A percentile compares a stretch with the other conserved stretches of the same genome.
Conservation (phyloP, 345 rosid species). For the Tarenaya hassleriana region DNA sequence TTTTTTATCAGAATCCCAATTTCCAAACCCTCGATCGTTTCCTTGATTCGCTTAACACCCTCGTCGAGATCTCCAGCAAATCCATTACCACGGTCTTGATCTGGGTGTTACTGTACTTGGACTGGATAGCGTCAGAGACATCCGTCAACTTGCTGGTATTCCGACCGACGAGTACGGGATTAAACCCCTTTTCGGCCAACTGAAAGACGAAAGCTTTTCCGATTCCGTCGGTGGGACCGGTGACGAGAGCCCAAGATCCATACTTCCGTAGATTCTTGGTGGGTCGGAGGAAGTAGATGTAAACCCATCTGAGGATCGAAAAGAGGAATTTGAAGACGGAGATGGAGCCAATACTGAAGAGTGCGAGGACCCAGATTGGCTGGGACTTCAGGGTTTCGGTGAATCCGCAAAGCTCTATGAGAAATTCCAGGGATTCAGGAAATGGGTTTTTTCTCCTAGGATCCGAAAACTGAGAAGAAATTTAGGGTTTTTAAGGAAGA, state of each 20-base stretch:
- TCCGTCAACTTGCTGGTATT: constrained; percentile 59
- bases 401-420: constrained; percentile 49
- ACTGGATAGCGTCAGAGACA: constrained; percentile 51
- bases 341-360: constrained; percentile 55
- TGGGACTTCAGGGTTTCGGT: constrained; percentile 44
- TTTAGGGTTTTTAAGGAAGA: constrained; percentile 8
- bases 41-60: constrained; percentile 61
- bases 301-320: constrained; percentile 53
- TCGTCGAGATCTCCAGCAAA: constrained; percentile 77
- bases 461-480: neutral
- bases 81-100: constrained; percentile 71
- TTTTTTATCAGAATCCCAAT: constrained; percentile 76
- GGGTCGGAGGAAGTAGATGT: constrained; percentile 78
- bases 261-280: constrained; percentile 72
- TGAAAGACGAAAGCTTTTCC: constrained; percentile 86
- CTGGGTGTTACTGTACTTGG: constrained; percentile 42
- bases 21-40: constrained; percentile 61
- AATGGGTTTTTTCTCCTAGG: constrained; percentile 3
- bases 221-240: constrained; percentile 93
- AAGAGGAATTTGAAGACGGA: constrained; percentile 38
- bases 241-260: constrained; percentile 94
- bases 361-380: constrained; percentile 53
- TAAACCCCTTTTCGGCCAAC: constrained; percentile 64
- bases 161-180: constrained; percentile 78
- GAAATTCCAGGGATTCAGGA: constrained; percentile 19